Evolutionary conservation across 495 filamentous ascomycete species (phyloP).

Genomic region (Lentithecium fluviatile): DNA sequence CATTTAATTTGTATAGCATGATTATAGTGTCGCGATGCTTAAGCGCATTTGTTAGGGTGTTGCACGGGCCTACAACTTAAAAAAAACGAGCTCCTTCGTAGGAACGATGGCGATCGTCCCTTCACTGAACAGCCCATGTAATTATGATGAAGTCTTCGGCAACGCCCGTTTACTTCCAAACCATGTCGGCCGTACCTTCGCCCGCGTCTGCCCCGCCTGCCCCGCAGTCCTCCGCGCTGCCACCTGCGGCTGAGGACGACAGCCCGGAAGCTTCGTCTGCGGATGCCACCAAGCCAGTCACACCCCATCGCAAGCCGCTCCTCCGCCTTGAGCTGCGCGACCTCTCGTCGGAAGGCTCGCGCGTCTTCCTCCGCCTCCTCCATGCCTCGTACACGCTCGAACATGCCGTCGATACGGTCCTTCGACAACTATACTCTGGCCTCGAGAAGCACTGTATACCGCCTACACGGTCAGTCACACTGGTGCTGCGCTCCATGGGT

Average conservation of each 20-base stretch:
- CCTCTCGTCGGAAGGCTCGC: conserved; percentile 61
- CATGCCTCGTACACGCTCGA: conserved; percentile 59
- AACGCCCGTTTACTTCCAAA: conserved; percentile 34
- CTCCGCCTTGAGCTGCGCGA: conserved; percentile 71
- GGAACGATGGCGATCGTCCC: too few species aligned
- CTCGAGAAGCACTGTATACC: conserved; percentile 47
- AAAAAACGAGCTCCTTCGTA: too few species aligned
- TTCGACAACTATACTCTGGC: conserved; percentile 59
- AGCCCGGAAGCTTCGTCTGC: background rate
- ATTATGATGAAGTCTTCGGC: conserved; percentile 27
- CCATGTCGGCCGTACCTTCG: conserved; percentile 21
- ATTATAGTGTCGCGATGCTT: too few species aligned
- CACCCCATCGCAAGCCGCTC: conserved; percentile 53
- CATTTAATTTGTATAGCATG: too few species aligned
- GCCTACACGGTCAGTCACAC: conserved; percentile 73
- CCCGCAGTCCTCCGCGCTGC: conserved; percentile 15
- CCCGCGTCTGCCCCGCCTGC: conserved; percentile 6
- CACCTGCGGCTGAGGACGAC: conserved; percentile 1
- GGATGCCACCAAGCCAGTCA: conserved; percentile 46
- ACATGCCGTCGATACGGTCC: conserved; percentile 62
- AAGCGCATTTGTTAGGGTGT: too few species aligned
- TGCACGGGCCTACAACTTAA: too few species aligned
- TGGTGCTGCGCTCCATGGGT: conserved; percentile 74
- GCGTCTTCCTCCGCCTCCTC: conserved; percentile 61
- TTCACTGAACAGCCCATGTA: too few species aligned